phyloP scores from a whole-genome alignment of 148 eudicot genomes.

The Chenopodium album region DNA sequence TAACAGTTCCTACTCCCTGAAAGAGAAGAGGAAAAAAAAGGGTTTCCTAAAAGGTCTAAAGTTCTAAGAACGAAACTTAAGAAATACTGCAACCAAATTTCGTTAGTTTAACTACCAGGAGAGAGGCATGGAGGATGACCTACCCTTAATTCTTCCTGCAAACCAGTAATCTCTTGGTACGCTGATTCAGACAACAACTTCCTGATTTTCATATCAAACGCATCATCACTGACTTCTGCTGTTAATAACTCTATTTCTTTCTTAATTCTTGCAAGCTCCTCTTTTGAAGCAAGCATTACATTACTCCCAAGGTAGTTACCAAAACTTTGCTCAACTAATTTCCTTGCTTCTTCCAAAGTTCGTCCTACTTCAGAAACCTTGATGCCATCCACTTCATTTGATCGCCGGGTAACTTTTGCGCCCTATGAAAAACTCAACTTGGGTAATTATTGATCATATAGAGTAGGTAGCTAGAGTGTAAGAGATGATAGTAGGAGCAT shows the following conservation, averaged over 20 bases:
- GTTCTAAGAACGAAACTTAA: not conserved
- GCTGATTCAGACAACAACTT: slow-evolving; percentile 62
- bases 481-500: slow-evolving; percentile 24
- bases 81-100: not conserved
- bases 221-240: slow-evolving; percentile 80
- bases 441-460: slow-evolving; percentile 6
- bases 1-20: not conserved
- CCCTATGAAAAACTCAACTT: slow-evolving; percentile 51
- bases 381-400: slow-evolving; percentile 51
- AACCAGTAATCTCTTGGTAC: slow-evolving; percentile 74
- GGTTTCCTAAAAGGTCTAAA: not conserved
- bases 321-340: slow-evolving; percentile 95
- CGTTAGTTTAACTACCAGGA: not conserved
- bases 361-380: slow-evolving; percentile 62
- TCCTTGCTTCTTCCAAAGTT: slow-evolving; percentile 92
- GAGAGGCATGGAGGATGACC: not conserved
- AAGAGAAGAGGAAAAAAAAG: not conserved
- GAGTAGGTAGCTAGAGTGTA: slow-evolving; percentile 10
- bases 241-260: slow-evolving; percentile 66
- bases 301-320: slow-evolving; percentile 98
- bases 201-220: slow-evolving; percentile 73
- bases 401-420: slow-evolving; percentile 67
- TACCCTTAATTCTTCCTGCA: slow-evolving; percentile 90
- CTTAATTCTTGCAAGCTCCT: slow-evolving; percentile 75
- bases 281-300: slow-evolving; percentile 96